phyloP scores from a whole-genome alignment of 495 filamentous ascomycete species.

The Tuber melanosporum region DNA sequence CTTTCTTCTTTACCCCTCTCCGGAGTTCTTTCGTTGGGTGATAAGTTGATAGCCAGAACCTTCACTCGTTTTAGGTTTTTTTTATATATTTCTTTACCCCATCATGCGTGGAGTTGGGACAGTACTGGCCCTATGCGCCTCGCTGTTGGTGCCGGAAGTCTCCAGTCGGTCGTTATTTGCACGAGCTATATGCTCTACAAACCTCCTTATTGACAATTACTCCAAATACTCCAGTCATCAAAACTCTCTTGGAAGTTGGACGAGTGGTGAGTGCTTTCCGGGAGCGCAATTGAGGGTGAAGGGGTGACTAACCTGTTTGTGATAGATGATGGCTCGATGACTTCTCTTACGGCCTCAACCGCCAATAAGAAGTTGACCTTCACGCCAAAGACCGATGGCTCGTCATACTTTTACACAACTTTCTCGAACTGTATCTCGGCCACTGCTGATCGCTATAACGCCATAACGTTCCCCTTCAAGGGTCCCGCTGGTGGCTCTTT shows the following conservation, averaged over 20 bases:
- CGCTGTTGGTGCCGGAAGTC: slow-evolving; percentile 18
- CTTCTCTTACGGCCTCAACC: slow-evolving; percentile 46
- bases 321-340: slow-evolving; percentile 54
- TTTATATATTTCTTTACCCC: not conserved
- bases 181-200: slow-evolving; percentile 45
- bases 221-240: slow-evolving; percentile 48
- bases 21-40: not conserved
- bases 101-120: slow-evolving; percentile 30
- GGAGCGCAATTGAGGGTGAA: not conserved
- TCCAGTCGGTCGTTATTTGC: slow-evolving; percentile 14
- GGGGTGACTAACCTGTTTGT: slow-evolving; percentile 18
- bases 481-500: slow-evolving; percentile 48
- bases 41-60: not conserved
- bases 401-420: slow-evolving; percentile 56
- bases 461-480: slow-evolving; percentile 52
- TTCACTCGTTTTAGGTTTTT: not conserved
- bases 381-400: slow-evolving; percentile 45
- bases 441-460: slow-evolving; percentile 48
- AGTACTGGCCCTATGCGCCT: slow-evolving; percentile 24
- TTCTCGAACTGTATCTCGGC: slow-evolving; percentile 49
- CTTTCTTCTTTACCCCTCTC: not conserved
- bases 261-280: slow-evolving; percentile 48
- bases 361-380: slow-evolving; percentile 50
- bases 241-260: slow-evolving; percentile 49
- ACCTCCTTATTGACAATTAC: slow-evolving; percentile 56